phyloP scores from a whole-genome alignment of 2,329 filamentous ascomycete species.

The Cordyceps pruinosa region DNA sequence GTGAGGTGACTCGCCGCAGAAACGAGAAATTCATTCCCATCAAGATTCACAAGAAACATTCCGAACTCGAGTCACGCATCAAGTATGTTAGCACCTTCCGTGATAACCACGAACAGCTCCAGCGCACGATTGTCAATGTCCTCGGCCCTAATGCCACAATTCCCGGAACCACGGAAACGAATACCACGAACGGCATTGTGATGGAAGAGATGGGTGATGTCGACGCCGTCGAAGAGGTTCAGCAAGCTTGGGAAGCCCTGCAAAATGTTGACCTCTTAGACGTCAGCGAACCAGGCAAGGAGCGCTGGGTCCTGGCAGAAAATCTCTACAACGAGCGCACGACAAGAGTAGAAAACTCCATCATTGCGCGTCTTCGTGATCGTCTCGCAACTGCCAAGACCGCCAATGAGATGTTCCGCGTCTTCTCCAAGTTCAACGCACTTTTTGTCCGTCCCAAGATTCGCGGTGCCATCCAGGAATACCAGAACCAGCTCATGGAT shows the following conservation, averaged over 20 bases:
- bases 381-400: constrained; percentile 92
- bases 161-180: constrained; percentile 44
- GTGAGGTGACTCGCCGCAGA: constrained; percentile 85
- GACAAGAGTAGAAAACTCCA: constrained; percentile 95
- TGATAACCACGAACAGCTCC: constrained; percentile 94
- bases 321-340: constrained; percentile 96
- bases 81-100: constrained; percentile 93
- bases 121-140: constrained; percentile 94
- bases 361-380: constrained; percentile 89
- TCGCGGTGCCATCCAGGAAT: constrained; percentile 92
- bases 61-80: constrained; percentile 80
- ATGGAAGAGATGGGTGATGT: constrained; percentile 95
- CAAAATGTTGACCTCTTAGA: constrained; percentile 94
- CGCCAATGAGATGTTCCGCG: constrained; percentile 98
- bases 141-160: constrained; percentile 66
- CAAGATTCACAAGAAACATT: constrained; percentile 85
- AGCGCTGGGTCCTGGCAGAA: constrained; percentile 88
- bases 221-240: constrained; percentile 93
- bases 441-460: constrained; percentile 99
- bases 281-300: constrained; percentile 81
- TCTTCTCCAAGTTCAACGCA: constrained; percentile 99
- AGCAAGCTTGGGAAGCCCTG: constrained; percentile 86
- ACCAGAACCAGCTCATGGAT: constrained; percentile 95
- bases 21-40: constrained; percentile 99
- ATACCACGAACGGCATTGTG: constrained; percentile 55